A percentile compares a stretch with the other conserved stretches of the same genome.
Evolutionary conservation across 768 basidiomycete species (phyloP).

Genomic region (Auricularia sp.): DNA sequence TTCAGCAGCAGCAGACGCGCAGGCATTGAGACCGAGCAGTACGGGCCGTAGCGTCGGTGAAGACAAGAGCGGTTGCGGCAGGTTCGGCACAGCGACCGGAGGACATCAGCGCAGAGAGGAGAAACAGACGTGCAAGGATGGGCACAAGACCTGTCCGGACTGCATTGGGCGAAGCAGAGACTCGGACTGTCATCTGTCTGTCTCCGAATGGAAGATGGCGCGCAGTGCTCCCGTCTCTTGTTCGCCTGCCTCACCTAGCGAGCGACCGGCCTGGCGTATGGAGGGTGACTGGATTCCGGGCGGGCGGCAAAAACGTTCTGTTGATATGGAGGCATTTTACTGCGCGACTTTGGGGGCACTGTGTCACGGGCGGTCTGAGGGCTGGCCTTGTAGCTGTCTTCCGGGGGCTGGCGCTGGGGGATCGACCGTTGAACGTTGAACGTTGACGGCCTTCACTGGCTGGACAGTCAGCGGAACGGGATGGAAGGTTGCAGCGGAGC

Average conservation of each 20-base stretch:
- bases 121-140: too few relatives aligned
- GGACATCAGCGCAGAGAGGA: neutral
- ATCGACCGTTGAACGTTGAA: too few relatives aligned
- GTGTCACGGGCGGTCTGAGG: neutral
- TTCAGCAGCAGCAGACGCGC: neutral
- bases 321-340: too few relatives aligned
- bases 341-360: neutral
- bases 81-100: neutral
- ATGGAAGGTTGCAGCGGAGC: neutral
- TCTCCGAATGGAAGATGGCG: neutral
- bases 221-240: neutral
- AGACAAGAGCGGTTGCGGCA: neutral
- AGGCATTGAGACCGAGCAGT: neutral
- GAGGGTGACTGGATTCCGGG: too few relatives aligned
- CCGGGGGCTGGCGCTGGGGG: neutral
- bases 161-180: neutral
- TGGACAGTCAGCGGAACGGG: neutral
- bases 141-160: neutral
- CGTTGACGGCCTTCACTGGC: neutral
- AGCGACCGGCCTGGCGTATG: neutral
- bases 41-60: neutral
- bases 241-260: neutral
- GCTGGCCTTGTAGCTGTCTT: neutral
- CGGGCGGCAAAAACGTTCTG: too few relatives aligned
- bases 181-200: neutral